Percentiles rank a stretch among this genome's conserved stretches.
phyloP scores from a whole-genome alignment of 257 asterid genomes.

The Dorcoceras hygrometricum region DNA sequence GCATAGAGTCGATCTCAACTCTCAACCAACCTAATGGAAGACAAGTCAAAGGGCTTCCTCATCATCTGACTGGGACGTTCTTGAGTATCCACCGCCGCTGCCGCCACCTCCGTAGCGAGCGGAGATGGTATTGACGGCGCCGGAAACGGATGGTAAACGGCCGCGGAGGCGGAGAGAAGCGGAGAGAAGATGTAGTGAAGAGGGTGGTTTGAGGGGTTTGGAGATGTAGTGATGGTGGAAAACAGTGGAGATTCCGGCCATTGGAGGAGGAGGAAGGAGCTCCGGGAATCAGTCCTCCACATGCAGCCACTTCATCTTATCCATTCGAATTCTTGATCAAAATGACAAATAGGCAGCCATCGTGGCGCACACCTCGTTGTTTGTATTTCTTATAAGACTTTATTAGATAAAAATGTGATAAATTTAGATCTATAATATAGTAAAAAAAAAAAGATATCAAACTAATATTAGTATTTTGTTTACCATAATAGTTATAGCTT shows the following conservation, averaged over 20 bases:
- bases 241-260: slow-evolving; percentile 89
- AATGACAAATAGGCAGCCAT: too few species aligned
- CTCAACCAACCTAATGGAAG: slow-evolving; percentile 51
- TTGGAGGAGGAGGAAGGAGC: slow-evolving; percentile 23
- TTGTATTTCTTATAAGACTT: too few species aligned
- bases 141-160: slow-evolving; percentile 30
- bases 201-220: slow-evolving; percentile 31
- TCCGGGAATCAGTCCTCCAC: slow-evolving; percentile 22
- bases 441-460: too few species aligned
- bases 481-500: too few species aligned
- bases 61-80: slow-evolving; percentile 42
- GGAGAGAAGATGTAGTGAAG: slow-evolving; percentile 30
- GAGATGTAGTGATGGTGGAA: slow-evolving; percentile 48
- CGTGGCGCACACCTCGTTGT: too few species aligned
- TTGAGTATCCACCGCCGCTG: slow-evolving; percentile 37
- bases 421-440: too few species aligned
- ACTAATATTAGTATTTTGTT: too few species aligned
- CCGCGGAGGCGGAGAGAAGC: slow-evolving; percentile 36
- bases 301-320: slow-evolving; percentile 38
- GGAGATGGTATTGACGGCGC: slow-evolving; percentile 33
- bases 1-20: background rate
- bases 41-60: slow-evolving; percentile 74
- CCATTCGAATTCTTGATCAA: slow-evolving; percentile 19
- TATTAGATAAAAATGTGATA: too few species aligned
- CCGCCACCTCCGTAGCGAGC: slow-evolving; percentile 71